Percentiles rank a stretch among this genome's conserved stretches.
phyloP scores from a whole-genome alignment of 1,284 basidiomycete genomes.

The Fomitopsis palustris region DNA sequence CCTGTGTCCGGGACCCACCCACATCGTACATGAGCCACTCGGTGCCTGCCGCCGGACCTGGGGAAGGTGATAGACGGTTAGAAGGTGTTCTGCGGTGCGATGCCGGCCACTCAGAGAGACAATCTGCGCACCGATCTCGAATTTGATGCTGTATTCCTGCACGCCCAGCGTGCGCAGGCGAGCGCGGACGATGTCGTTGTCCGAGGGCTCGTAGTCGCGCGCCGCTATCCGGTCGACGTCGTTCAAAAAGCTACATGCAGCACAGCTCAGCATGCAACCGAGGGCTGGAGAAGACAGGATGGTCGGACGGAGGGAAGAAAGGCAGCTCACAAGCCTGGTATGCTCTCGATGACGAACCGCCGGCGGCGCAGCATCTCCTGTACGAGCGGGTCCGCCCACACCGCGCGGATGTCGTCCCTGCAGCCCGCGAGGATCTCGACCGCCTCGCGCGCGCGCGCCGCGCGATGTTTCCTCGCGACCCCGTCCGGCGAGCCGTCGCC shows the following conservation, averaged over 20 bases:
- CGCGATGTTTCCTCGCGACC: slow-evolving; percentile 30
- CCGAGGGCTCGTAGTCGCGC: slow-evolving; percentile 51
- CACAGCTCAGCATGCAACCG: background rate
- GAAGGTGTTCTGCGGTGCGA: background rate
- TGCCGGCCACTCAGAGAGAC: background rate
- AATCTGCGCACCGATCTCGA: slow-evolving; percentile 56
- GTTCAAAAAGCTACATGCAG: slow-evolving; percentile 52
- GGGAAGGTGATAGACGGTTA: background rate
- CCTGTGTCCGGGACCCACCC: slow-evolving; percentile 65
- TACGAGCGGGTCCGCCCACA: slow-evolving; percentile 59
- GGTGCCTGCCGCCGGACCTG: slow-evolving; percentile 30
- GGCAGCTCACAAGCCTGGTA: slow-evolving; percentile 60
- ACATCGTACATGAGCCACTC: slow-evolving; percentile 64
- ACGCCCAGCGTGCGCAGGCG: slow-evolving; percentile 67
- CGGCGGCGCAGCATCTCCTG: slow-evolving; percentile 46
- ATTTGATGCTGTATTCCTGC: slow-evolving; percentile 66
- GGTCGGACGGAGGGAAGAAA: background rate
- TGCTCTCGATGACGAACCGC: slow-evolving; percentile 48
- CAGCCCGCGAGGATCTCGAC: slow-evolving; percentile 52
- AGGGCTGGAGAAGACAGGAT: too few relatives aligned
- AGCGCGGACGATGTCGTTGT: slow-evolving; percentile 67
- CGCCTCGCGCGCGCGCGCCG: slow-evolving; percentile 40
- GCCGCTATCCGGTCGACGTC: slow-evolving; percentile 57
- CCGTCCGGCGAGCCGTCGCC: slow-evolving; percentile 47
- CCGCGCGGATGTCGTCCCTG: slow-evolving; percentile 53